A percentile compares a stretch with the other conserved stretches of the same genome.
These are phyloP conservation scores for Thalia dealbata DNA, from an alignment of 176 grass and related monocot species.

Conservation along the genomic window DNA sequence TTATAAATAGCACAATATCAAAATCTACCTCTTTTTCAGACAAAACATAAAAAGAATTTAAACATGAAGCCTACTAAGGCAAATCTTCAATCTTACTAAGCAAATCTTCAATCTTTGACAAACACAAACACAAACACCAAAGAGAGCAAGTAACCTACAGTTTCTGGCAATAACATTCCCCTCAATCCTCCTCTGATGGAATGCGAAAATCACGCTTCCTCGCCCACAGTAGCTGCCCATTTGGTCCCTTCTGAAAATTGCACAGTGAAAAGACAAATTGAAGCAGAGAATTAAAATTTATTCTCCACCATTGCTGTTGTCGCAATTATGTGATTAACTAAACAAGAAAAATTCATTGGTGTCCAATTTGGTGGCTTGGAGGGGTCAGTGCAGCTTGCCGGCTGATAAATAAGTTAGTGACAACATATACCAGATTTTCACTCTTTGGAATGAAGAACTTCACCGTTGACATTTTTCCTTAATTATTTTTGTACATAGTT, in stretches of 20 bases:
- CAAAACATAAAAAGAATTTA: too few relatives aligned
- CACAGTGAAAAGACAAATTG: slow-evolving; percentile 6
- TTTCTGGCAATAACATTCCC: slow-evolving; percentile 67
- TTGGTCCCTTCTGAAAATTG: slow-evolving; percentile 54
- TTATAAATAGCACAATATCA: not conserved
- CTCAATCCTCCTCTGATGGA: slow-evolving; percentile 92
- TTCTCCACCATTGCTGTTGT: too few relatives aligned
- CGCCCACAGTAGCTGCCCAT: slow-evolving; percentile 47
- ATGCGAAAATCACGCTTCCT: slow-evolving; percentile 66
- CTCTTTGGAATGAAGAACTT: not conserved
- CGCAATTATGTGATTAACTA: not conserved
- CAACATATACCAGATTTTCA: not conserved
- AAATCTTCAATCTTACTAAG: too few relatives aligned
- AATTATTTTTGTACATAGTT: too few relatives aligned
- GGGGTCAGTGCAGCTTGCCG: not conserved
- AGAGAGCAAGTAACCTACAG: slow-evolving; percentile 52
- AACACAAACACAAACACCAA: slow-evolving; percentile 1
- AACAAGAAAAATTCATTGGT: not conserved
- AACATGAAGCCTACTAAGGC: not conserved
- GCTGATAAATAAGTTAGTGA: not conserved
- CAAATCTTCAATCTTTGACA: too few relatives aligned
- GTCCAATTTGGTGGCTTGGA: not conserved
- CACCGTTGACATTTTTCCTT: not conserved
- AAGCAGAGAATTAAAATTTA: not conserved
- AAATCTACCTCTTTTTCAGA: not conserved